These are phyloP conservation scores for Colletotrichum liaoningense DNA, from an alignment of 2,329 filamentous ascomycete genomes.

Conservation along the genomic window DNA sequence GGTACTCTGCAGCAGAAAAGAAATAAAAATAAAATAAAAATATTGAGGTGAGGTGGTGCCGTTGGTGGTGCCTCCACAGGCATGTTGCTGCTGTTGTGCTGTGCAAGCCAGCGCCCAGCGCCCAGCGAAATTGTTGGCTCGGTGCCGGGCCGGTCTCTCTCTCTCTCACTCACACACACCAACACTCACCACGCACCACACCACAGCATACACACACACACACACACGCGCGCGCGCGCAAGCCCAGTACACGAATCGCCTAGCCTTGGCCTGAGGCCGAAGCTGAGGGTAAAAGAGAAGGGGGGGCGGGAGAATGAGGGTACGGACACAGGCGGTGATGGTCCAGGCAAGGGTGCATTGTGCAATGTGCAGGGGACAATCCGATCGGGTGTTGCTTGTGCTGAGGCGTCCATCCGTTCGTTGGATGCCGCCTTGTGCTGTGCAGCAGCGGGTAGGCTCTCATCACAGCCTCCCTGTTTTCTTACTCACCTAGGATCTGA, in stretches of 20 bases:
- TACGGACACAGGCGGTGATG: neutral
- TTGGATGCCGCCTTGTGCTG: neutral
- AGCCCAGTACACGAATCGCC: constrained; percentile 5
- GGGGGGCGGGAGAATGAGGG: neutral
- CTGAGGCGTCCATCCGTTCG: constrained; percentile 5
- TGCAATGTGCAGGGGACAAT: neutral
- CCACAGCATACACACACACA: neutral
- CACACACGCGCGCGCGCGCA: neutral
- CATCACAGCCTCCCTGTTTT: constrained; percentile 10
- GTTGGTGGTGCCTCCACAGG: neutral
- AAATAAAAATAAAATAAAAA: neutral
- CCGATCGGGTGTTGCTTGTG: constrained; percentile 17
- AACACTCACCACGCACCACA: too few species aligned
- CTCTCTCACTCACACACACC: neutral
- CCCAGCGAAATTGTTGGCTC: constrained; percentile 22
- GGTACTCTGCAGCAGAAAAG: neutral
- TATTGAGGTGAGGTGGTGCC: neutral
- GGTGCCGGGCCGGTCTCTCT: constrained; percentile 26
- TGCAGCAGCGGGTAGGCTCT: neutral
- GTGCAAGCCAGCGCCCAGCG: neutral
- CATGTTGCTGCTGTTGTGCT: neutral
- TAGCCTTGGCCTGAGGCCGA: constrained; percentile 13
- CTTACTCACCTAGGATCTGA: neutral
- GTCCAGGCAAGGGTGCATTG: constrained; percentile 13
- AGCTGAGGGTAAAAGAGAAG: neutral